Conservation (phyloP, 176 grass and related monocot species). For the Ensete ventricosum region DNA sequence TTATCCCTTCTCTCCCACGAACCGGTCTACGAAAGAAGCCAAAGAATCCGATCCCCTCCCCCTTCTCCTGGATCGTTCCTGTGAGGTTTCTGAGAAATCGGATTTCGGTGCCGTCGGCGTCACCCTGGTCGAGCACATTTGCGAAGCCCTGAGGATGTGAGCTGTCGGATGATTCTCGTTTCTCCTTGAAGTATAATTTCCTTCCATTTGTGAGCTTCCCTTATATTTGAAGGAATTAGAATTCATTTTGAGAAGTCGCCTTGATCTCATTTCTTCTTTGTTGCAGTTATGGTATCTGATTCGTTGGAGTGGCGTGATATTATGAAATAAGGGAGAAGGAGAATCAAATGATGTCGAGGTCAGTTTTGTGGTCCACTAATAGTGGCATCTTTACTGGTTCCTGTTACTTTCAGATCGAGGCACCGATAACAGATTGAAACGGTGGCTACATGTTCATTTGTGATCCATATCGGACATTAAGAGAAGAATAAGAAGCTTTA, state of each 20-base stretch:
- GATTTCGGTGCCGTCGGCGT: not conserved
- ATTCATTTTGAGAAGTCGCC: not conserved
- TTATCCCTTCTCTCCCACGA: too few species aligned
- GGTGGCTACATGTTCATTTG: not conserved
- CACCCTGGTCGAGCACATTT: not conserved
- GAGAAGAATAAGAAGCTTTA: conserved; percentile 1
- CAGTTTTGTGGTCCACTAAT: not conserved
- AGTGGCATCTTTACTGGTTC: not conserved
- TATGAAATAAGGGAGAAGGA: not conserved
- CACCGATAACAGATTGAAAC: not conserved
- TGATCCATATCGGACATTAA: not conserved
- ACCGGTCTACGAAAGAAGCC: too few species aligned
- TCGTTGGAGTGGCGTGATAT: not conserved
- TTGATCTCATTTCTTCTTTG: not conserved
- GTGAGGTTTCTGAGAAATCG: not conserved
- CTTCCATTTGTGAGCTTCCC: not conserved
- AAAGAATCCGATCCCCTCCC: not conserved
- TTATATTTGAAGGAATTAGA: not conserved
- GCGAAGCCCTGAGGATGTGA: not conserved
- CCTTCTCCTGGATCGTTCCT: not conserved
- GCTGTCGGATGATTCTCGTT: not conserved
- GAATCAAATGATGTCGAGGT: conserved; percentile 23
- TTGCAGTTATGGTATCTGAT: not conserved
- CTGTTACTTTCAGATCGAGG: not conserved
- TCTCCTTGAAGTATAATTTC: not conserved